phyloP scores from a whole-genome alignment of 2,329 filamentous ascomycete genomes.

The Stagonosporopsis chrysanthemi region DNA sequence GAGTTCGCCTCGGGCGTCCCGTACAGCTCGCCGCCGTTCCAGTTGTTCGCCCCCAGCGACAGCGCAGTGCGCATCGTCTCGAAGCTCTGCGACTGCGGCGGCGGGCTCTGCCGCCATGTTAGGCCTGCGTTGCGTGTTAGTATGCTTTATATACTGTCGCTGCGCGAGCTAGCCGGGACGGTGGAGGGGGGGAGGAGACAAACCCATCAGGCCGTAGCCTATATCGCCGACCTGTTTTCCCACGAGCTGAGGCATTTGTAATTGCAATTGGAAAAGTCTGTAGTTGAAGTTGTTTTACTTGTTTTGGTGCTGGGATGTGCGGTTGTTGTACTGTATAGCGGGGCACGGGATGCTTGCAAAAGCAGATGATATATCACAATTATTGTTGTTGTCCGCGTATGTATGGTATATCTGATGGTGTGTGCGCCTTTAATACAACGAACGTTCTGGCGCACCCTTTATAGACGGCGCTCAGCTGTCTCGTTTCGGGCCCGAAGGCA shows the following conservation, averaged over 20 bases:
- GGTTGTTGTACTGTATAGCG: too few relatives aligned
- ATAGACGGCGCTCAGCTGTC: background rate
- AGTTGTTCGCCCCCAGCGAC: conserved; percentile 54
- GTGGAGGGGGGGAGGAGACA: background rate
- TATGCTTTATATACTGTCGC: too few relatives aligned
- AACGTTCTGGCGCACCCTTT: background rate
- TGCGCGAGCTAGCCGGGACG: too few relatives aligned
- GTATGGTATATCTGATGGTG: background rate
- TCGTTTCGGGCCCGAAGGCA: conserved; percentile 4
- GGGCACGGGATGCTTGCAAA: too few relatives aligned
- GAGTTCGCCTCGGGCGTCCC: conserved; percentile 56
- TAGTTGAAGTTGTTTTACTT: too few relatives aligned
- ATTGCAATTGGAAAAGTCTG: background rate
- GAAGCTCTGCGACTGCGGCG: conserved; percentile 49
- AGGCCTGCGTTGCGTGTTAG: conserved; percentile 42
- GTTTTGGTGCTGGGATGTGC: background rate
- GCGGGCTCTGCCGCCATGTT: conserved; percentile 55
- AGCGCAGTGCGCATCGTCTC: conserved; percentile 56
- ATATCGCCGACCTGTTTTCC: conserved; percentile 51
- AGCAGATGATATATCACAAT: conserved; percentile 4
- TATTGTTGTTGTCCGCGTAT: background rate
- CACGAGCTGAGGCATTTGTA: conserved; percentile 43
- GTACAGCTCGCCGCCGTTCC: conserved; percentile 61
- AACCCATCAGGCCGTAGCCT: conserved; percentile 60
- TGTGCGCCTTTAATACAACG: background rate